Conservation (phyloP, 441 rosid species). For the Croton setiger region DNA sequence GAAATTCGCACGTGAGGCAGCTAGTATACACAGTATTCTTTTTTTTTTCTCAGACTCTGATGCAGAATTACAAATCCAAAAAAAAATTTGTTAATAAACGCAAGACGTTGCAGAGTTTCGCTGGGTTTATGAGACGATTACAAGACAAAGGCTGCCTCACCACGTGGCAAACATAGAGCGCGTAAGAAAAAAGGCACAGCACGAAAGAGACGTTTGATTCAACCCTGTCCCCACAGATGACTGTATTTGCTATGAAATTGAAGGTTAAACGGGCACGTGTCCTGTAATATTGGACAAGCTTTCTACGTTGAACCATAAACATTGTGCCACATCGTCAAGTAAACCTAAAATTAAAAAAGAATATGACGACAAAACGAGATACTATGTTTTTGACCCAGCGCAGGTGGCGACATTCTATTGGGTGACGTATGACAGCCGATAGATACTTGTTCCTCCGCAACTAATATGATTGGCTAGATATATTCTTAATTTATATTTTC, state of each 20-base stretch:
- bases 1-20: too few species aligned
- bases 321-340: constrained; percentile 24
- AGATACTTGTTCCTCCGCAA: constrained; percentile 29
- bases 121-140: not conserved
- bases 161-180: constrained; percentile 31
- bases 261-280: constrained; percentile 28
- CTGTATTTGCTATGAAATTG: constrained; percentile 23
- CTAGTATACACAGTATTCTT: not conserved
- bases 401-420: constrained; percentile 28
- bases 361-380: constrained; percentile 19
- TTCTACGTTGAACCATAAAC: constrained; percentile 21
- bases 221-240: constrained; percentile 29
- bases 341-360: constrained; percentile 6
- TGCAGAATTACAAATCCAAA: too few species aligned
- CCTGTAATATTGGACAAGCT: not conserved
- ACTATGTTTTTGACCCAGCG: constrained; percentile 17
- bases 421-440: constrained; percentile 27
- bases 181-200: constrained; percentile 4
- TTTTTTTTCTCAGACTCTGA: too few species aligned
- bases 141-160: constrained; percentile 5
- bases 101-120: not conserved
- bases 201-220: constrained; percentile 21
- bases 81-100: too few species aligned
- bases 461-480: constrained; percentile 20
- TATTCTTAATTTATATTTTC: not conserved